Conservation (phyloP, 257 asterid genomes). For the Solanum neorickii region DNA sequence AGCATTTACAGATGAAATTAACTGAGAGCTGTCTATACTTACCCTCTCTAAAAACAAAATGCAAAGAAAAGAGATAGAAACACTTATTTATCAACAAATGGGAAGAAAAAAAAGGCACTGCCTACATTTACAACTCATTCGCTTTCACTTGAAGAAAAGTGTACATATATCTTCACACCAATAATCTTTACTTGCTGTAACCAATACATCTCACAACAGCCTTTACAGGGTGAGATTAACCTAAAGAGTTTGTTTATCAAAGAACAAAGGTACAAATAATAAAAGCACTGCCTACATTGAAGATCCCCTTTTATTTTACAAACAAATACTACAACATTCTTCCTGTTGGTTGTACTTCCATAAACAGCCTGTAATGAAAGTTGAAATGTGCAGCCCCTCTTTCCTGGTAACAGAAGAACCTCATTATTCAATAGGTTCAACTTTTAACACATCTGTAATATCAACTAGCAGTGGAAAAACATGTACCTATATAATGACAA, state of each 20-base stretch:
- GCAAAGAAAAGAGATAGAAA: neutral
- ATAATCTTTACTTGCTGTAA: neutral
- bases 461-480: neutral
- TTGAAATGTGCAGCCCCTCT: neutral
- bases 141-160: neutral
- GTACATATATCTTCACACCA: neutral
- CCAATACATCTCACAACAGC: neutral
- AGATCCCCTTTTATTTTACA: slow-evolving; percentile 1
- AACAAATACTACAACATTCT: neutral
- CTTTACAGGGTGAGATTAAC: neutral
- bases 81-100: neutral
- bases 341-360: neutral
- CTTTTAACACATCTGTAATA: neutral
- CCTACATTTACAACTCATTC: neutral
- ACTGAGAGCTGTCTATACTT: neutral
- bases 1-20: neutral
- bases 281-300: neutral
- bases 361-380: neutral
- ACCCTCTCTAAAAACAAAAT: neutral
- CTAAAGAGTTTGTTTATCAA: neutral
- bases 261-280: neutral
- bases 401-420: neutral
- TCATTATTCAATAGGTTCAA: neutral
- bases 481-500: slow-evolving; percentile 7
- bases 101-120: neutral